Conservation (phyloP, 768 basidiomycete species). For the Naganishia randhawae region DNA sequence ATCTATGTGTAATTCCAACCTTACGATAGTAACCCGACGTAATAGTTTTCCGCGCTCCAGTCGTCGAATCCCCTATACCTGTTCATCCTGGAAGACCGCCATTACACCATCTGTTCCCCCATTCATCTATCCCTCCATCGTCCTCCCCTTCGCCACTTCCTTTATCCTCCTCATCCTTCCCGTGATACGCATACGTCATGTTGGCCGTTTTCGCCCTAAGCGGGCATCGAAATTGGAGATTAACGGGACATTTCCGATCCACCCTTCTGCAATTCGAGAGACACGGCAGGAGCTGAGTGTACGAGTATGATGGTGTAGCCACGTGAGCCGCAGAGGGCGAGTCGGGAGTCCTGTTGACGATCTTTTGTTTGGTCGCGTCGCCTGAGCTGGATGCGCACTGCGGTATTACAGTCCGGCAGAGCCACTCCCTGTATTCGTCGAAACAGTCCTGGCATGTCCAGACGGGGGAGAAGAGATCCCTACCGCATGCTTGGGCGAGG, state of each 20-base stretch:
- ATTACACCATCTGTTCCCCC: constrained; percentile 47
- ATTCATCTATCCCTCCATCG: constrained; percentile 35
- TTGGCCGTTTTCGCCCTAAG: constrained; percentile 35
- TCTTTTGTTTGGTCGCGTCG: constrained; percentile 1
- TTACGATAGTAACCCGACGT: not conserved
- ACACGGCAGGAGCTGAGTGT: constrained; percentile 48
- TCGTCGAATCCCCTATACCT: not conserved
- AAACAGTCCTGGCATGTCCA: constrained; percentile 48
- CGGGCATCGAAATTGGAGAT: constrained; percentile 48
- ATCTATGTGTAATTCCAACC: no score
- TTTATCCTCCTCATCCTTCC: constrained; percentile 35
- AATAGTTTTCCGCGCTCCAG: not conserved
- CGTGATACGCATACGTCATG: constrained; percentile 43
- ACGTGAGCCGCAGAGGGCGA: constrained; percentile 27
- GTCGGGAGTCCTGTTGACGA: constrained; percentile 30
- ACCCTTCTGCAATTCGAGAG: constrained; percentile 43
- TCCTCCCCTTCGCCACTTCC: constrained; percentile 34
- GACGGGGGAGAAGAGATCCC: constrained; percentile 49
- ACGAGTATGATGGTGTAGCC: constrained; percentile 34
- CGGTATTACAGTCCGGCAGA: constrained; percentile 45
- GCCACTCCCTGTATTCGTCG: constrained; percentile 47
- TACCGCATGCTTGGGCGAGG: constrained; percentile 44
- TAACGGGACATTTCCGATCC: constrained; percentile 49
- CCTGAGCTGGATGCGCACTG: constrained; percentile 32
- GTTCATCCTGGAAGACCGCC: constrained; percentile 26